Base-by-base conservation (phyloP, 2,329 filamentous ascomycete species). In the Fusarium pseudonygamai region DNA sequence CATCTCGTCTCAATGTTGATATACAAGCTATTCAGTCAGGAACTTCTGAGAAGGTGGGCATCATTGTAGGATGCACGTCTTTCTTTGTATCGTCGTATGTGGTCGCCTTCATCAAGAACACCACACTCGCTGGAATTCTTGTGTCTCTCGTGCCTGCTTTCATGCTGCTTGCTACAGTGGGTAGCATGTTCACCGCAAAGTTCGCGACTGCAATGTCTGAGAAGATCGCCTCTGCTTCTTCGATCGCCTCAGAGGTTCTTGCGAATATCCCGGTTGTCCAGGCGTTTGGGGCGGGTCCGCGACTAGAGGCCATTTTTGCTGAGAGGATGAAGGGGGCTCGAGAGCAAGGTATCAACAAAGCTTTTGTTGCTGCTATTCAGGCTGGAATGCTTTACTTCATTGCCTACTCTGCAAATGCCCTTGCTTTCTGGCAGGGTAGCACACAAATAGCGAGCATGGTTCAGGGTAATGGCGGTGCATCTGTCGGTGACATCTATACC, bases 1-100 rank as follows among this genome's bases (percentile, higher is more conserved):
- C 89, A 4, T 88, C 89, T 14, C 85, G 91, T 24, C 86, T 93
- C 47, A 90, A 90, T 76, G 85, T 86, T 60, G 91, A 93, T 75
- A 91, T 93, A 39, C 87, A 91, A 66, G 87, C 88, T 3, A 89
- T 93, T 58, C 91, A 92, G 75, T 87, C 87, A 0, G 92, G 92
- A 20, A 92, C 91, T 0, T 91, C 89, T 4, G 92, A 93, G 80
- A 93, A 93, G 79, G 91, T 92, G 22, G 91, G 91, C 58, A 88
- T 92, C 39, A 87, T 88, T 72, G 84, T 93, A 9, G 86, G 87
- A 30, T 90, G 87, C 57, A 79, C 88, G 15, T 89, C 89, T 5
- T 93, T 92, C 79, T 93, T 93, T 77, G 78, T 92, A 60, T 90
- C 91, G 0, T 89, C 91, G 7, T 93, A 92, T 69, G 84, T 91